Evolutionary conservation across 164 flowering plant genomes (phyloP), one percentile per base, ranked within the genome.

Genomic region (Warburgia ugandensis): DNA sequence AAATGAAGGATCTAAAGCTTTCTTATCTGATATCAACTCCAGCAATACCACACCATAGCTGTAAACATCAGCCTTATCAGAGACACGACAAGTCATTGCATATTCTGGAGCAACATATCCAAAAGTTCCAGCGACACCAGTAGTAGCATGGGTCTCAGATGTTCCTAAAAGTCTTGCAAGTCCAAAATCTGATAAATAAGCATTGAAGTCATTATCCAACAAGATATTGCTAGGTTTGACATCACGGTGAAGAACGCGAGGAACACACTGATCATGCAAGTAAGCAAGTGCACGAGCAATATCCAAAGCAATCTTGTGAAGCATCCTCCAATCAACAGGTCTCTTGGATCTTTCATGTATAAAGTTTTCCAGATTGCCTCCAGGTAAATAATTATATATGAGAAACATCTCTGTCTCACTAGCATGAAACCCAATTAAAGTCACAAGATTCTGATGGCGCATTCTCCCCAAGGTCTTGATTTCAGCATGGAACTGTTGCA

Each of bases 51-150:
- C 94, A 29, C 96, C 96, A 37, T 87, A 87, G 50, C 96, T 88
- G 57, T 88, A 88, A 5, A 89, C 95, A 67, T 89, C 97, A 0
- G 90, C 89, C 68, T 89, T 89, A 35, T 89, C 97, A 30, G 97
- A 89, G 32, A 89, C 97, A 16, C 95, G 87, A 58, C 97, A 89
- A 14, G 96, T 87, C 94, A 87, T 78, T n/a, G 94, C 96, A 62
- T 87, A 84, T 45, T 87, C 96, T 0, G 97, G 97, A 19, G 97
- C 97, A 10, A 89, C 94, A 56, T 86, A 89, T 10, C 97, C 97
- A 59, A 86, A 86, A 4, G 97, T 89, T 39, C 97, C 97, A 9
- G 97, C 97, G 4, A 89, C 97, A 25, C 89, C 95, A 0, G 97
- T 89, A 1, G 97, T 89, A 1, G 97, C 97, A 75, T 89, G 97